Evolutionary conservation across 352 stramenopile genomes (phyloP), one percentile per base, ranked within the genome.

Genomic region (Globisporangium spinosum): DNA sequence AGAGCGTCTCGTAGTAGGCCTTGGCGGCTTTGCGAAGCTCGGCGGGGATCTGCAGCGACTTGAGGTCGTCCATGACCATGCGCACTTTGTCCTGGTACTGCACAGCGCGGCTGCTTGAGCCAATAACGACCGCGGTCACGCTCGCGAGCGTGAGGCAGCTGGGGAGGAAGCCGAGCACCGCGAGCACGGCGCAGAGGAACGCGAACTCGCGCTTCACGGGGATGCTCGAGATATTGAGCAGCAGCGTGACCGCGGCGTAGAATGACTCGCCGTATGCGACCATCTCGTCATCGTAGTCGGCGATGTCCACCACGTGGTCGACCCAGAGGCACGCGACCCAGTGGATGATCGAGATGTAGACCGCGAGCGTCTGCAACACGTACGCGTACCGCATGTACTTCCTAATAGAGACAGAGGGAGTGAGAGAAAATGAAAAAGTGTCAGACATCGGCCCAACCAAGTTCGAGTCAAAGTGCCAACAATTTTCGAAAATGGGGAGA

Each of bases 301-400:
- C 65, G 10, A 69, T 25, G 23, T 79, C 35, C 10, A 89, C 34
- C 57, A 81, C 64, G 29, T 60, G 77, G 1, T 77, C 72, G 10
- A 69, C 74, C 77, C 79, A 88, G 6, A 87, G 67, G 53, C 80
- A 89, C 62, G 78, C 80, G 32, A 87, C 75, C 80, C 80, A 89
- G 69, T 89, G 80, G 64, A 87, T 82, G 6, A 86, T 35, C 34
- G 80, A 86, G 58, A 89, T 76, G 64, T 86, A 89, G 59, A 75
- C 73, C 4, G 73, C 70, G 58, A 85, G 78, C 0, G 83, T 77
- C 69, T 89, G 80, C n/a, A 77, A 38, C 20, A 78, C 73, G 54
- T 89, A 89, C 43, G 77, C 80, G 54, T 79, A 89, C 56, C 80
- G 80, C 75, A 89, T 80, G 64, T 89, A 84, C 67, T 87, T 89